These are phyloP conservation scores for Penicillium canariense DNA, from an alignment of 495 filamentous ascomycete species.

Conservation along the genomic window DNA sequence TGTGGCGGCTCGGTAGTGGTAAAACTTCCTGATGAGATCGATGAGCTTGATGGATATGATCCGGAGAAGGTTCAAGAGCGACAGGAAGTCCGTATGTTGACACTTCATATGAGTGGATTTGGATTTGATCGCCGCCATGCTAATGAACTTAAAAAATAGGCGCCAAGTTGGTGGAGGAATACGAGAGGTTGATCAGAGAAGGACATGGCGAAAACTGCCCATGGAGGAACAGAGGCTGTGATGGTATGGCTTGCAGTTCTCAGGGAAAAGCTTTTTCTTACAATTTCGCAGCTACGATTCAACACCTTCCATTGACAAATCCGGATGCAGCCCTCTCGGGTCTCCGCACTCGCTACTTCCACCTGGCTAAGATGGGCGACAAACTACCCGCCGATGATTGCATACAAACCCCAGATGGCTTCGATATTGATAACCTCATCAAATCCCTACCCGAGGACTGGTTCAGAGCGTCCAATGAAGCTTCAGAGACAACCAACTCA, in stretches of 20 bases:
- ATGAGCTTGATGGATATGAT: slow-evolving; percentile 48
- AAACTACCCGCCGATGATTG: slow-evolving; percentile 50
- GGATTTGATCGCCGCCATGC: background rate
- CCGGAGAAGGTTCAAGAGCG: slow-evolving; percentile 61
- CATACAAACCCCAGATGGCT: slow-evolving; percentile 44
- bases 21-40: slow-evolving; percentile 63
- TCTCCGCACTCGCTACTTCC: slow-evolving; percentile 61
- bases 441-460: slow-evolving; percentile 32
- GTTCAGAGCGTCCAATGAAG: slow-evolving; percentile 24
- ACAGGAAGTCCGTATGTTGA: slow-evolving; percentile 55
- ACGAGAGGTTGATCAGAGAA: slow-evolving; percentile 65
- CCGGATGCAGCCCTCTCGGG: slow-evolving; percentile 52
- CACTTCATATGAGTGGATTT: background rate
- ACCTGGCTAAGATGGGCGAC: slow-evolving; percentile 44
- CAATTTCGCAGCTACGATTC: slow-evolving; percentile 42
- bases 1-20: slow-evolving; percentile 82
- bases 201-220: slow-evolving; percentile 80
- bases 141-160: slow-evolving; percentile 27
- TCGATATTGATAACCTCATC: slow-evolving; percentile 37
- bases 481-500: background rate
- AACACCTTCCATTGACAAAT: slow-evolving; percentile 57
- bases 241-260: slow-evolving; percentile 53
- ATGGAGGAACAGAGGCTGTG: slow-evolving; percentile 82
- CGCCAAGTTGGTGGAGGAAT: slow-evolving; percentile 70
- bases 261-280: slow-evolving; percentile 7